Conservation (phyloP, 208 protist species). For the Herpetomonas tarakana region DNA sequence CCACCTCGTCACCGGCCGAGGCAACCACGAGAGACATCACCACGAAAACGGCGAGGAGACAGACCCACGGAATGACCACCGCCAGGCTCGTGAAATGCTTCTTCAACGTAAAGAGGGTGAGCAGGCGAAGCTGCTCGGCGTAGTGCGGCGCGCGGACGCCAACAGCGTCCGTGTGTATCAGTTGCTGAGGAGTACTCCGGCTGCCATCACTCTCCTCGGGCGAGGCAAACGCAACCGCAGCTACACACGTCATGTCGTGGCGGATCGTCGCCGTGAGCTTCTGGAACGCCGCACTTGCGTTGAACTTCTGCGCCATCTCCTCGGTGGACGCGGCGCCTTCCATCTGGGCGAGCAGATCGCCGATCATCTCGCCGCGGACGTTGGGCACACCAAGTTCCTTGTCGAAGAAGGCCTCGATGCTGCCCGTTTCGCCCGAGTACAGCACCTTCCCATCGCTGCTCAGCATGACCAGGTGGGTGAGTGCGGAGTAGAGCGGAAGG, state of each 20-base stretch:
- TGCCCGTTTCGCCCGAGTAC: conserved; percentile 26
- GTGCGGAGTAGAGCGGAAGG: conserved; percentile 31
- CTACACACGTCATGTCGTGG: conserved; percentile 12
- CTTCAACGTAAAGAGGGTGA: conserved; percentile 29
- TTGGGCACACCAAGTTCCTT: conserved; percentile 20
- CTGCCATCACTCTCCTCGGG: not conserved
- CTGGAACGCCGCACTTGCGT: conserved; percentile 12
- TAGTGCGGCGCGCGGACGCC: conserved; percentile 11
- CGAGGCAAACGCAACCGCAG: not conserved
- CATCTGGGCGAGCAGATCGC: conserved; percentile 38
- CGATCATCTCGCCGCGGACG: conserved; percentile 30
- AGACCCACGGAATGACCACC: conserved; percentile 32
- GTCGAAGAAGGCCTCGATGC: conserved; percentile 35
- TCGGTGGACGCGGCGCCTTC: conserved; percentile 28
- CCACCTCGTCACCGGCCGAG: not conserved
- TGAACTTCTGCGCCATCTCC: conserved; percentile 17
- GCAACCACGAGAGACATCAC: conserved; percentile 21
- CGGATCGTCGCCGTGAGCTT: conserved; percentile 19
- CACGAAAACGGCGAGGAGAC: conserved; percentile 35
- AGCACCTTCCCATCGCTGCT: conserved; percentile 26
- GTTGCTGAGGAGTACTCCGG: not conserved
- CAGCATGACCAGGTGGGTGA: conserved; percentile 39
- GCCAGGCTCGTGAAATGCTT: conserved; percentile 16
- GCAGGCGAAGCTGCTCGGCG: conserved; percentile 15
- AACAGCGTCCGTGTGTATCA: not conserved